A percentile compares a stretch with the other conserved stretches of the same genome.
Conservation (phyloP, 2,329 filamentous ascomycete species). For the Talaromyces sp. region DNA sequence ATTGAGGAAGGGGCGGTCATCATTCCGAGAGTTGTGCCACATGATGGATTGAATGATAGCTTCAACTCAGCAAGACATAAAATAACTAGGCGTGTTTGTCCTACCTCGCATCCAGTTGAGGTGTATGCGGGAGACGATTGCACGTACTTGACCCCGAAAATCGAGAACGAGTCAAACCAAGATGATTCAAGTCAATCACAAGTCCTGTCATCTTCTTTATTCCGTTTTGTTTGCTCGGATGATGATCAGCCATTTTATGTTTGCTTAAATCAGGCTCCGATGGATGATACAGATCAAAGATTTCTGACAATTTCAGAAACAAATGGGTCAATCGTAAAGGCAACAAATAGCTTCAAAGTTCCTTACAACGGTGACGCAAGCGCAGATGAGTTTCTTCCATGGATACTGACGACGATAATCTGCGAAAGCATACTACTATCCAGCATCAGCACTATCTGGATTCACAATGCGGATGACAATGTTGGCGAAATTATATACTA, state of each 20-base stretch:
- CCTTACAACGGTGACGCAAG: not conserved
- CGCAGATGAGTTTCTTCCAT: not conserved
- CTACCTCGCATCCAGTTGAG: not conserved
- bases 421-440: not conserved
- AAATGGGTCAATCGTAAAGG: not conserved
- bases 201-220: slow-evolving; percentile 5
- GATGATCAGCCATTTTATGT: not conserved
- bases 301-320: not conserved
- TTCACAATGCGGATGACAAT: slow-evolving; percentile 4
- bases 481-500: not conserved
- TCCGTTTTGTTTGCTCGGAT: slow-evolving; percentile 2
- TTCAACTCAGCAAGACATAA: slow-evolving; percentile 5
- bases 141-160: not conserved
- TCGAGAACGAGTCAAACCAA: not conserved
- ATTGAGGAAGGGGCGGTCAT: slow-evolving; percentile 27
- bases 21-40: slow-evolving; percentile 30
- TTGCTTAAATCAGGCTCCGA: not conserved
- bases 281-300: not conserved
- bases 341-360: not conserved
- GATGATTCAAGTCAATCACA: not conserved
- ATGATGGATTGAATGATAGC: not conserved
- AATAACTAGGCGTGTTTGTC: slow-evolving; percentile 9
- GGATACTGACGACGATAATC: not conserved
- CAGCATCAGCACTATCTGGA: not conserved
- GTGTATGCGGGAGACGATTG: not conserved